Base-by-base conservation (phyloP, 768 basidiomycete genomes). In the Kwoniella dendrophila region DNA sequence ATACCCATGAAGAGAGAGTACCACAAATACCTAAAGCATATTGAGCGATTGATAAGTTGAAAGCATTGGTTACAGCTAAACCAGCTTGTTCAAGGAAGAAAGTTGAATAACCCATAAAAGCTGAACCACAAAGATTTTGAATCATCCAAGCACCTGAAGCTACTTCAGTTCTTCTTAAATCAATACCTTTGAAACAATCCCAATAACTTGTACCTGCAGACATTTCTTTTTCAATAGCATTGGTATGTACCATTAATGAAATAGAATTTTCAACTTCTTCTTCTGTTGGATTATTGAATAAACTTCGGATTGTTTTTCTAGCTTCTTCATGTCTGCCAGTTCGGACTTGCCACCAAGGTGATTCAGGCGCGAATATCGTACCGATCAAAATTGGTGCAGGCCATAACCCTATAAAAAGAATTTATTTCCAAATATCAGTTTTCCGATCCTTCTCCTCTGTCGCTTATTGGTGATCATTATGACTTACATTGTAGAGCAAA, bases 151-250 rank as follows among this genome's bases (percentile, higher is more conserved):
- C 66, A 22, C 67, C 64, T 20, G 64, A 27, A 6, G 70, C 92
- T 78, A 92, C 73, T 64, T 80, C 80, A 8, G 62, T 80, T 11
- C 80, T 55, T 29, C 80, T 63, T 0, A 70, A 56, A 56, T 81
- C 78, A 57, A 73, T 58, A 22, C 80, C 79, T 24, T 60, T 64
- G 76, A 79, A 80, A 67, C 80, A 80, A 58, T 81, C 78, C 16
- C 71, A 27, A 69, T 80, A 81, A 22, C 51, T 63, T 0, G 77
- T 74, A 14, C 80, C 80, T 1, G 63, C 70, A 1, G 68, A 51
- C 38, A 72, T 64, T 29, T 63, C 33, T 67, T 75, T 75, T 60
- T 81, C 80, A 29, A 79, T 26, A 48, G 71, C 76, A 54, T 75
- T 79, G 30, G 80, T 79, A 66, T 80, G 76, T 11, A 72, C 53